Percentiles rank a stretch among this genome's conserved stretches.
These are phyloP conservation scores for Xylaria sp. DNA, from an alignment of 2,329 filamentous ascomycete genomes.

Conservation along the genomic window DNA sequence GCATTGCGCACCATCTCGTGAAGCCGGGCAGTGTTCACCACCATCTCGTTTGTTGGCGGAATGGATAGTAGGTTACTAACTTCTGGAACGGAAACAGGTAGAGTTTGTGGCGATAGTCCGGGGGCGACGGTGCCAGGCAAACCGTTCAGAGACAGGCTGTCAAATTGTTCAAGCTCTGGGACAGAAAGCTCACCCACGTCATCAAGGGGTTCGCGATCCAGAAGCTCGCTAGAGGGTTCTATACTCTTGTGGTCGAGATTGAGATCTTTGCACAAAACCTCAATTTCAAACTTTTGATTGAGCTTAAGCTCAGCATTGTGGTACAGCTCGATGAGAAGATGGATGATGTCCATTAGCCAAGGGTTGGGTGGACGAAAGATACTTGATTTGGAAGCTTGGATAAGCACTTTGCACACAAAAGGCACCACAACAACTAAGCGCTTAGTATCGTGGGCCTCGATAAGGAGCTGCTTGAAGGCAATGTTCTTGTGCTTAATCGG, in stretches of 20 bases:
- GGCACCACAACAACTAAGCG: conserved; percentile 92
- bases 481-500: conserved; percentile 97
- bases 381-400: conserved; percentile 83
- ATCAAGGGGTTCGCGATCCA: conserved; percentile 75
- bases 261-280: conserved; percentile 93
- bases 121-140: conserved; percentile 74
- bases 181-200: conserved; percentile 68
- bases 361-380: conserved; percentile 96
- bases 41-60: conserved; percentile 82
- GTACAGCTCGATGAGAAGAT: conserved; percentile 91
- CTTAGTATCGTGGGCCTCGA: conserved; percentile 94
- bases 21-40: conserved; percentile 74
- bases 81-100: conserved; percentile 84
- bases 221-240: conserved; percentile 85
- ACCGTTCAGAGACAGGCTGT: conserved; percentile 81
- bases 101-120: conserved; percentile 79
- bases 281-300: conserved; percentile 98
- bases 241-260: conserved; percentile 93
- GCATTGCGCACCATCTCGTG: conserved; percentile 85
- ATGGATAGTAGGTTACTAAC: conserved; percentile 82
- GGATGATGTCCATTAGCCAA: conserved; percentile 96
- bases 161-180: conserved; percentile 82
- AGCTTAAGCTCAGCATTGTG: conserved; percentile 92
- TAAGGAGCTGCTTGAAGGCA: conserved; percentile 93
- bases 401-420: conserved; percentile 95